These are phyloP conservation scores for Medicago lupulina DNA, from an alignment of 306 rosid species.

Conservation along the genomic window DNA sequence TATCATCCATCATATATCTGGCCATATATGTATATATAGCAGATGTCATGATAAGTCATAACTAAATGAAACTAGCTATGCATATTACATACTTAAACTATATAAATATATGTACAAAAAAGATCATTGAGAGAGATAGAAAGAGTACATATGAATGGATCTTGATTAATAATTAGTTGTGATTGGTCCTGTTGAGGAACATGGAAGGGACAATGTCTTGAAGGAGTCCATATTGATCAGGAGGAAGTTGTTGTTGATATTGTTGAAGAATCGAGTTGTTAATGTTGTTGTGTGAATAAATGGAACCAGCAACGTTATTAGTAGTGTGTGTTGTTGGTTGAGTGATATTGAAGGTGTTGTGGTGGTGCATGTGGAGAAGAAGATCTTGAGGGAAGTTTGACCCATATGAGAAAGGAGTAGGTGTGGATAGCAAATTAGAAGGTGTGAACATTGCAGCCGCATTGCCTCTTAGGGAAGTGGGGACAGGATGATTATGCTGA, in stretches of 20 bases:
- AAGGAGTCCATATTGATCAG: slow-evolving; percentile 62
- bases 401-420: slow-evolving; percentile 38
- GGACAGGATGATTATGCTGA: slow-evolving; percentile 87
- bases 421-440: slow-evolving; percentile 46
- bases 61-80: background rate
- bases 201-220: slow-evolving; percentile 78
- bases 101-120: slow-evolving; percentile 19
- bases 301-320: background rate
- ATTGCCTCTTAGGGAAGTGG: slow-evolving; percentile 72
- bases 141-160: background rate
- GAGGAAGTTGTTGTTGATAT: slow-evolving; percentile 42
- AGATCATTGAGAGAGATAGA: background rate
- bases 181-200: slow-evolving; percentile 68
- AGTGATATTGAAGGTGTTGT: background rate
- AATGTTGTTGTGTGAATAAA: slow-evolving; percentile 33
- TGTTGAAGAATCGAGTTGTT: slow-evolving; percentile 43
- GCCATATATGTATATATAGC: background rate
- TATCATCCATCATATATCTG: background rate
- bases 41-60: background rate
- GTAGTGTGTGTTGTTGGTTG: background rate
- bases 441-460: slow-evolving; percentile 71
- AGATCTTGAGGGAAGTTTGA: slow-evolving; percentile 56
- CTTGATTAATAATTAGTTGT: background rate
- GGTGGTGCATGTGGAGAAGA: slow-evolving; percentile 36
- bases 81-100: background rate